A percentile compares a stretch with the other conserved stretches of the same genome.
These are phyloP conservation scores for Suillus placidus DNA, from an alignment of 768 basidiomycete genomes.

Conservation along the genomic window DNA sequence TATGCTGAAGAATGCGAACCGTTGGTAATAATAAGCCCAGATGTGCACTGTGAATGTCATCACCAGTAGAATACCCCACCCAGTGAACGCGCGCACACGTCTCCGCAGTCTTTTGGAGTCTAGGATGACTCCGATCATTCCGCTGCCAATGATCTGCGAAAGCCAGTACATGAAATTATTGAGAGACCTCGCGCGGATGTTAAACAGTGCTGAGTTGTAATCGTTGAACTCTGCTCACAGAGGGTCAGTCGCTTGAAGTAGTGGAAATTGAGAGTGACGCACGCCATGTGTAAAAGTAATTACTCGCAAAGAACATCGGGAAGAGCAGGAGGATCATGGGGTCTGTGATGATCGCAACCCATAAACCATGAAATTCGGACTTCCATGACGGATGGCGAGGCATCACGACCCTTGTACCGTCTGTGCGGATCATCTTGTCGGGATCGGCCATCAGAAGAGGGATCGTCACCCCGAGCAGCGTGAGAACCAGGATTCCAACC, in stretches of 20 bases:
- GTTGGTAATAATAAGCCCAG: conserved; percentile 79
- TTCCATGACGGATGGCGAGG: conserved; percentile 75
- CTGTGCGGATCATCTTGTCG: conserved; percentile 69
- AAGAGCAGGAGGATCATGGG: conserved; percentile 73
- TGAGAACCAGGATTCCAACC: conserved; percentile 62
- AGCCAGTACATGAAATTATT: conserved; percentile 84
- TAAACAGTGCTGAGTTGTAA: conserved; percentile 74
- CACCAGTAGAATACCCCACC: conserved; percentile 60
- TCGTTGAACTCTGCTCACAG: conserved; percentile 66
- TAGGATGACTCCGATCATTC: conserved; percentile 66
- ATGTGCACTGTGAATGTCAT: conserved; percentile 69
- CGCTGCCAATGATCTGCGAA: conserved; percentile 71
- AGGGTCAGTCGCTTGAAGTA: not conserved
- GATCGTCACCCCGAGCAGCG: conserved; percentile 62
- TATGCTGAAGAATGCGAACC: conserved; percentile 38
- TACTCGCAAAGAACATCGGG: conserved; percentile 82
- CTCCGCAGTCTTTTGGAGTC: conserved; percentile 58
- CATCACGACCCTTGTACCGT: conserved; percentile 66
- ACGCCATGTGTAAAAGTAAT: conserved; percentile 88
- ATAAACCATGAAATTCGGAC: conserved; percentile 70
- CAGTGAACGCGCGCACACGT: conserved; percentile 66
- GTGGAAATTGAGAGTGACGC: conserved; percentile 14
- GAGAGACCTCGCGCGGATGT: conserved; percentile 72
- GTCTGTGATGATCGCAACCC: conserved; percentile 64
- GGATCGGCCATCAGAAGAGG: conserved; percentile 75